Evolutionary conservation across 2,329 filamentous ascomycete species (phyloP).

Genomic region (Stagonosporopsis cucurbitacearum): DNA sequence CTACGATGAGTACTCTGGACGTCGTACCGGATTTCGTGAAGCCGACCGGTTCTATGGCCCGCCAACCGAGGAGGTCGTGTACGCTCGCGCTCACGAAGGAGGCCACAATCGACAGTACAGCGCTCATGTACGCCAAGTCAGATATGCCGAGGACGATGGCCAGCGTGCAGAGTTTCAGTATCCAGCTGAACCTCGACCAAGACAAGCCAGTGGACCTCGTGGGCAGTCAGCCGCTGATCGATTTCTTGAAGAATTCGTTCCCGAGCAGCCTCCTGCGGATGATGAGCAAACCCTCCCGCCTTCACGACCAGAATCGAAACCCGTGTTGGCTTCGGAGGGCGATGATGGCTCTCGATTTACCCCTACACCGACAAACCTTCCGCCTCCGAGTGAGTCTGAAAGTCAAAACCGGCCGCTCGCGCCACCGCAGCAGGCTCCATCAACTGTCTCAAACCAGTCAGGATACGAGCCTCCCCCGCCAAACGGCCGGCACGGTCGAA

Average conservation of each 20-base stretch:
- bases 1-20: conserved; percentile 41
- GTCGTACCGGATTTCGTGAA: conserved; percentile 43
- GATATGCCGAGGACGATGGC: conserved; percentile 38
- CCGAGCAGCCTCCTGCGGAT: conserved; percentile 24
- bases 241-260: conserved; percentile 44
- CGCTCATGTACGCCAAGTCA: conserved; percentile 35
- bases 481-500: conserved; percentile 34
- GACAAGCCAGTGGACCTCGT: conserved; percentile 30
- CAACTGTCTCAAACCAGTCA: conserved; percentile 44
- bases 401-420: conserved; percentile 23
- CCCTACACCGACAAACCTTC: conserved; percentile 33
- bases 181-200: conserved; percentile 28
- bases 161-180: conserved; percentile 33
- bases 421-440: conserved; percentile 34
- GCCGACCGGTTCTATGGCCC: conserved; percentile 39
- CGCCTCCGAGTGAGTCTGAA: conserved; percentile 24
- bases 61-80: conserved; percentile 34
- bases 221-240: conserved; percentile 44
- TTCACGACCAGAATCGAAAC: conserved; percentile 24
- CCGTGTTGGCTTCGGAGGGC: conserved; percentile 26
- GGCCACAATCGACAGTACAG: conserved; percentile 36
- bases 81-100: conserved; percentile 39
- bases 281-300: conserved; percentile 24
- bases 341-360: conserved; percentile 42
- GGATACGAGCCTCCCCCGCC: conserved; percentile 32